These are phyloP conservation scores for Raffaelea deltoideospora DNA, from an alignment of 2,329 filamentous ascomycete genomes.

Conservation along the genomic window DNA sequence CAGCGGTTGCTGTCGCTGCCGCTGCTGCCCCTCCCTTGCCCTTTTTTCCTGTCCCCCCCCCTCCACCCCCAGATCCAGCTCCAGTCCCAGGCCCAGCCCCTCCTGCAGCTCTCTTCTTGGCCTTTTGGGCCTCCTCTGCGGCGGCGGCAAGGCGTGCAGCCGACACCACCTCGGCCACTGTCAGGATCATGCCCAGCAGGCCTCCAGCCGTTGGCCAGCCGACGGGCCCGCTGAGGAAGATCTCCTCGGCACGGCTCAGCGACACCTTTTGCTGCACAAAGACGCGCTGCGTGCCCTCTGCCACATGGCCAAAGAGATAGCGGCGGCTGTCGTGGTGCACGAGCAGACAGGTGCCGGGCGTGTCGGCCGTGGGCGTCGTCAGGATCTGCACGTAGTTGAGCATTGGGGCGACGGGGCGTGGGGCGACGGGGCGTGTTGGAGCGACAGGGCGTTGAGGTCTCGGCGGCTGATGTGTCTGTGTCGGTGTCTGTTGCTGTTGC, in stretches of 20 bases:
- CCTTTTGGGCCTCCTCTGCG: conserved; percentile 14
- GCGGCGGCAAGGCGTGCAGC: conserved; percentile 25
- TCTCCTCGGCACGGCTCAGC: conserved; percentile 51
- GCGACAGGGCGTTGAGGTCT: no score
- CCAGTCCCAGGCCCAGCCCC: no score
- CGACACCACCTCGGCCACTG: conserved; percentile 54
- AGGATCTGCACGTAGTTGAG: conserved; percentile 59
- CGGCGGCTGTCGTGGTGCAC: conserved; percentile 69
- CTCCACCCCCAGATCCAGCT: no score
- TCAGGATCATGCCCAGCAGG: conserved; percentile 71
- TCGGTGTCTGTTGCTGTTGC: not conserved
- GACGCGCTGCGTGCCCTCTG: conserved; percentile 74
- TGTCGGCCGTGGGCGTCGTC: conserved; percentile 76
- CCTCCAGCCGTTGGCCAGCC: conserved; percentile 69
- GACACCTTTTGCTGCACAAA: conserved; percentile 51
- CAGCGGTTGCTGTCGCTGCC: not conserved
- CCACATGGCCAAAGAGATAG: conserved; percentile 71
- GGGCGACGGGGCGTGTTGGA: no score
- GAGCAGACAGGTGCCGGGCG: conserved; percentile 60
- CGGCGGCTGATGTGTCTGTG: no score
- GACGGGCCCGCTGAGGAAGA: conserved; percentile 70
- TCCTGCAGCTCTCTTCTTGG: not conserved
- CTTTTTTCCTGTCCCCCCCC: no score
- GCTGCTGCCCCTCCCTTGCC: no score
- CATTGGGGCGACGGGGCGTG: conserved; percentile 33